Evolutionary conservation across 148 eudicot species (phyloP), one percentile per base, ranked within the genome.

Genomic region (Chenopodium suecicum): DNA sequence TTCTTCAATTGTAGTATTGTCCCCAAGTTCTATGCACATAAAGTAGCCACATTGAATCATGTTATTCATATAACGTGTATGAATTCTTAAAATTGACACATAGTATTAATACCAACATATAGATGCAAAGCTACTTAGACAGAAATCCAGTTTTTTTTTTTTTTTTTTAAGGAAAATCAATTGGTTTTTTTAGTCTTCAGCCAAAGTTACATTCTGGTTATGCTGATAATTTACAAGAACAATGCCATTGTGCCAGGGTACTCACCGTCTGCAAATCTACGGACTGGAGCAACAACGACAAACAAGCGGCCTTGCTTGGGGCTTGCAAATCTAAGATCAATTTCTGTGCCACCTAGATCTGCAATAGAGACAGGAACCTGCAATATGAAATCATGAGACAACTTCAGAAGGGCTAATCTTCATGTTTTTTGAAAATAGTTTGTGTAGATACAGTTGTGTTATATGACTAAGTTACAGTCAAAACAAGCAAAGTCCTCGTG

Each of bases 351-450:
- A 44, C 98, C 98, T 69, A 95, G 86, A 77, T 95, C 98, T 22
- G 98, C 98, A 82, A 95, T 95, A n/a, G 98, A 95, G 23, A 95
- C 98, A 25, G 98, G 95, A 79, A 92, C 95, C 95, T 92, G 85
- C 74, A 83, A 34, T 73, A 29, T 62, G 12, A 50, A 23, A 72
- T 29, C 77, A 76, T 64, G 74, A 54, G 31, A 2, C 56, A 7
- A 72, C 54, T 69, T 64, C 60, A 81, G 71, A 25, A 27, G 16
- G 25, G 56, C 22, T 32, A n/a, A 13, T 41, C 11, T 16, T 60
- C 20, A 23, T 70, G 78, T 23, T 58, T 34, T 22, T 47, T 64
- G 29, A 29, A 48, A 2, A 46, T 69, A 22, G 29, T 27, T 48
- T 46, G 56, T 74, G 50, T 29, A 20, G 27, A 46, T 31, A 46